Percentiles rank a stretch among this genome's conserved stretches.
Conservation (phyloP, 2,329 filamentous ascomycete species). For the Xylariaceae sp. region DNA sequence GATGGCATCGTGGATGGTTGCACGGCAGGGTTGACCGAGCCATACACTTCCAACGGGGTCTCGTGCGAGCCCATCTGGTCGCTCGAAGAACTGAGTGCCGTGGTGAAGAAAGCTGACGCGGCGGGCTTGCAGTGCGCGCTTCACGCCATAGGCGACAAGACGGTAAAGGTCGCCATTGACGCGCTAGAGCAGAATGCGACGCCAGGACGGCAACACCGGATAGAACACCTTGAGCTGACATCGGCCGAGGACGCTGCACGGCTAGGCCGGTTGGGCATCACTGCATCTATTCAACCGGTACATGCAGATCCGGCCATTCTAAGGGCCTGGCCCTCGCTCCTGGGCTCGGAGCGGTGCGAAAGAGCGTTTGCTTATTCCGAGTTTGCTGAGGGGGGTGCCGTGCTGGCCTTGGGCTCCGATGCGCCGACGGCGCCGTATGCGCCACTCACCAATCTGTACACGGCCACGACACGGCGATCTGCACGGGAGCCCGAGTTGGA, state of each 20-base stretch:
- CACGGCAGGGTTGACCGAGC: conserved; percentile 55
- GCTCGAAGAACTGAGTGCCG: conserved; percentile 43
- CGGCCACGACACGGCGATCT: conserved; percentile 38
- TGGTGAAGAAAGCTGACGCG: conserved; percentile 48
- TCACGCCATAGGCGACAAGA: conserved; percentile 60
- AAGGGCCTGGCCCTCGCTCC: conserved; percentile 53
- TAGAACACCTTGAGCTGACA: conserved; percentile 61
- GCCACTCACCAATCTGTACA: conserved; percentile 40
- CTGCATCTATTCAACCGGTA: conserved; percentile 53
- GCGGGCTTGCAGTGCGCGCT: conserved; percentile 56
- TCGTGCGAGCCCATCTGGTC: conserved; percentile 51
- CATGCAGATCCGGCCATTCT: conserved; percentile 58
- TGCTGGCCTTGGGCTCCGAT: conserved; percentile 41
- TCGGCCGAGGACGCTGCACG: conserved; percentile 48
- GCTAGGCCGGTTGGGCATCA: conserved; percentile 55
- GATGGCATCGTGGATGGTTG: conserved; percentile 62
- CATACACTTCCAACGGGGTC: conserved; percentile 46
- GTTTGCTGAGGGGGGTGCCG: conserved; percentile 43
- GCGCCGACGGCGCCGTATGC: conserved; percentile 41
- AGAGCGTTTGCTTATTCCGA: conserved; percentile 60
- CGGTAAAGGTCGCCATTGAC: conserved; percentile 53
- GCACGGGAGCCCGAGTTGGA: conserved; percentile 36
- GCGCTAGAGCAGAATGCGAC: conserved; percentile 40
- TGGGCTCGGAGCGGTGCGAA: conserved; percentile 48
- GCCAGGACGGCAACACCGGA: conserved; percentile 49